Evolutionary conservation across 1,139 yeast species (phyloP).

Genomic region (Suhomyces wounanorum): DNA sequence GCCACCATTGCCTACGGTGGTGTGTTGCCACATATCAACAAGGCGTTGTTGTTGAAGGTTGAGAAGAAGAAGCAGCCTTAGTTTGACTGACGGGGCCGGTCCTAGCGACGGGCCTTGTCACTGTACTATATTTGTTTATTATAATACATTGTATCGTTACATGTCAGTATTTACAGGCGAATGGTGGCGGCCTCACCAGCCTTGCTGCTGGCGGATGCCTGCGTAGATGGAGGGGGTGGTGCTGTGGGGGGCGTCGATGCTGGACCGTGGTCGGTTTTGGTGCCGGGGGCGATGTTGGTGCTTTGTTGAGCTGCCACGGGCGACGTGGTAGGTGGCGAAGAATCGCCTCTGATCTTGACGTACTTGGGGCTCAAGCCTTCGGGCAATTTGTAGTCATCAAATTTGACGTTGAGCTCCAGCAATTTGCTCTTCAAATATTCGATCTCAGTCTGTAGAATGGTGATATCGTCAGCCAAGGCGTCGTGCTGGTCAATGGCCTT

Average conservation of each 20-base stretch:
- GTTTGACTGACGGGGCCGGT: background rate
- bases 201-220: background rate
- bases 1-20: constrained; percentile 99
- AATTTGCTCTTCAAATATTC: constrained; percentile 57
- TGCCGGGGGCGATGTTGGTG: background rate
- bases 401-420: constrained; percentile 37
- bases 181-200: background rate
- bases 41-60: constrained; percentile 89
- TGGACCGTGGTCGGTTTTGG: background rate
- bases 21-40: constrained; percentile 96
- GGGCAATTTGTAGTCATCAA: constrained; percentile 52
- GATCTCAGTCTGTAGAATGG: constrained; percentile 68
- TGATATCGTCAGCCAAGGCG: constrained; percentile 66
- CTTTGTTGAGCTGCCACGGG: background rate
- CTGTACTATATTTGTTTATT: constrained; percentile 15
- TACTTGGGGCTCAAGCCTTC: constrained; percentile 48
- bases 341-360: constrained; percentile 27
- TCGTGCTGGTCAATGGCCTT: constrained; percentile 66
- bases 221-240: background rate
- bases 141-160: constrained; percentile 13
- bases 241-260: background rate
- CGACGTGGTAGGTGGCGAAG: background rate
- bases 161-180: constrained; percentile 7
- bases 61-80: constrained; percentile 58
- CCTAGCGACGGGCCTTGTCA: constrained; percentile 3